Evolutionary conservation across 2,329 filamentous ascomycete genomes (phyloP).

Genomic region (Sclerotiophoma versabilis): DNA sequence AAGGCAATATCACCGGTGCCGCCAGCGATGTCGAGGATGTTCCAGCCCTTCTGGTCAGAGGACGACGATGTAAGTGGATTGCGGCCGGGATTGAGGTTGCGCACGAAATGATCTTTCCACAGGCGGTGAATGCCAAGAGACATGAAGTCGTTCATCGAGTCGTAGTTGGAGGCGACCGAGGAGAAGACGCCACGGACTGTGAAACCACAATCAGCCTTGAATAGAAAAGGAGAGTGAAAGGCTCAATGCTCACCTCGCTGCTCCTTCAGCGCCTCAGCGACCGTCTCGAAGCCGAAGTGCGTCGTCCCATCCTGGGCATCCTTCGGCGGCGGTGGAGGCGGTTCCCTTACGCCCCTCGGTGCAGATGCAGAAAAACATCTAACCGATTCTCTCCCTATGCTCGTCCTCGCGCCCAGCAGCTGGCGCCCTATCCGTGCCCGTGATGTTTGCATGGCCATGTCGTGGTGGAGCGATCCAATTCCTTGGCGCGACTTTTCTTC

Average conservation of each 20-base stretch:
- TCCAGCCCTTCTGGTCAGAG: slow-evolving; percentile 59
- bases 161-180: slow-evolving; percentile 92
- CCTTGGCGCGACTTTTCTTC: slow-evolving; percentile 41
- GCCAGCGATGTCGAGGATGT: slow-evolving; percentile 93
- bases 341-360: slow-evolving; percentile 40
- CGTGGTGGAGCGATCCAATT: slow-evolving; percentile 13
- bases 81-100: slow-evolving; percentile 83
- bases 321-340: slow-evolving; percentile 47
- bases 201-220: slow-evolving; percentile 22
- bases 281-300: slow-evolving; percentile 89
- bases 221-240: background rate
- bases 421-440: slow-evolving; percentile 39
- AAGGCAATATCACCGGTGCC: slow-evolving; percentile 98
- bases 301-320: slow-evolving; percentile 63
- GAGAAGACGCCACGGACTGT: slow-evolving; percentile 88
- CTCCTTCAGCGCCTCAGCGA: slow-evolving; percentile 81
- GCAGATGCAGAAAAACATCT: slow-evolving; percentile 61
- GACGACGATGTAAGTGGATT: slow-evolving; percentile 47
- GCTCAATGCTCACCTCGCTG: slow-evolving; percentile 60
- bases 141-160: slow-evolving; percentile 99
- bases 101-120: slow-evolving; percentile 98
- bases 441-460: slow-evolving; percentile 38
- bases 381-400: slow-evolving; percentile 42
- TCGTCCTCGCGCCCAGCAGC: slow-evolving; percentile 34
- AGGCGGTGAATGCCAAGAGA: slow-evolving; percentile 94